Percentiles rank a stretch among this genome's conserved stretches.
Conservation (phyloP, 805 yeast genomes). For the Wickerhamomyces mucosus region DNA sequence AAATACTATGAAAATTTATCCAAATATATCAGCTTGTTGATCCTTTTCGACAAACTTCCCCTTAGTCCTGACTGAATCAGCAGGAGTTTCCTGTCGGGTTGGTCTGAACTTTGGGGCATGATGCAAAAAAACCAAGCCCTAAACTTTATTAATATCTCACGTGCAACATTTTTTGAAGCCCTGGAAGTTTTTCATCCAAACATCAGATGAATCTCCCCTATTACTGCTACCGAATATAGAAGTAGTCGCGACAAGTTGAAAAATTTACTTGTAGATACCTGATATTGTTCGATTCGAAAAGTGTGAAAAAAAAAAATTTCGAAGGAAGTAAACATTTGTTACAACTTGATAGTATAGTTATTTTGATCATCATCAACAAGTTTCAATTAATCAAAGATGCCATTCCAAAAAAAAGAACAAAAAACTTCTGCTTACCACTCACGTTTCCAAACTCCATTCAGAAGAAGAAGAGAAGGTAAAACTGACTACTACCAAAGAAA, state of each 20-base stretch:
- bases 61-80: no score
- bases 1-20: no score
- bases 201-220: not conserved
- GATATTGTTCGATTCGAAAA: not conserved
- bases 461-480: conserved; percentile 99
- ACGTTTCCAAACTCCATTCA: conserved; percentile 99
- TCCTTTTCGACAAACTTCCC: no score
- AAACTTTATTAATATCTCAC: no score
- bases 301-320: not conserved
- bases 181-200: no score
- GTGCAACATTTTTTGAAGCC: no score
- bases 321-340: not conserved
- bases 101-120: no score
- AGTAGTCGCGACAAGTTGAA: not conserved
- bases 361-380: not conserved
- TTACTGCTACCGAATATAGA: not conserved
- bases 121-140: no score
- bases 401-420: conserved; percentile 45
- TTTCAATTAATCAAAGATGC: conserved; percentile 39
- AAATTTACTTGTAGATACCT: not conserved
- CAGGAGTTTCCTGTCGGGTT: no score
- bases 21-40: no score
- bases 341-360: not conserved
- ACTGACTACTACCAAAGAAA: conserved; percentile 99
- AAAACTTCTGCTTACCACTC: conserved; percentile 92